These are phyloP conservation scores for Gnomoniopsis smithogilvyi DNA, from an alignment of 2,329 filamentous ascomycete species.

Conservation along the genomic window DNA sequence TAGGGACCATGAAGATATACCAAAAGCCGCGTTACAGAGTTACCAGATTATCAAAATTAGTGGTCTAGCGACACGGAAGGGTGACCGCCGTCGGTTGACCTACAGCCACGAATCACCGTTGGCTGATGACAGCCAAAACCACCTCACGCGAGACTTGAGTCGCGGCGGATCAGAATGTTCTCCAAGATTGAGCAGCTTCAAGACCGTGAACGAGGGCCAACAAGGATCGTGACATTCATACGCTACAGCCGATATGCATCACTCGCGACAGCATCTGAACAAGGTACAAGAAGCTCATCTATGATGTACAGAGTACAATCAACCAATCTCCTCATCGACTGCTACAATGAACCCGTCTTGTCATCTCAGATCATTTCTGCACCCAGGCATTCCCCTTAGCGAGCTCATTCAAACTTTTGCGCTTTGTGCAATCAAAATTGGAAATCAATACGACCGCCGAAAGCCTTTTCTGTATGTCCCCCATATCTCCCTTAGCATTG, in stretches of 20 bases:
- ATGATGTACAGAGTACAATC: conserved; percentile 1
- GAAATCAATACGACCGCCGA: not conserved
- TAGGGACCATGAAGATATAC: not conserved
- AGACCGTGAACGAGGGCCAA: not conserved
- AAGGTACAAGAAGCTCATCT: conserved; percentile 9
- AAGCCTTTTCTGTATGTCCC: conserved; percentile 13
- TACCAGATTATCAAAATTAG: not conserved
- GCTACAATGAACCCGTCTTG: not conserved
- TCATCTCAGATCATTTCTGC: conserved; percentile 4
- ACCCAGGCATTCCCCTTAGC: not conserved
- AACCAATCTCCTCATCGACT: not conserved
- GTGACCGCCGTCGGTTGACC: not conserved
- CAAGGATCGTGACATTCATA: not conserved
- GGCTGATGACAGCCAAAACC: no score
- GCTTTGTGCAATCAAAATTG: no score
- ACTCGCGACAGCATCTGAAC: conserved; percentile 1
- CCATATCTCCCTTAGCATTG: not conserved
- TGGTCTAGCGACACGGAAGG: not conserved
- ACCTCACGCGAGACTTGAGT: no score
- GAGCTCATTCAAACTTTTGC: no score
- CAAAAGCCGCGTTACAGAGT: not conserved
- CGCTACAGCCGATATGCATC: conserved; percentile 7
- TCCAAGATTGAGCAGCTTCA: not conserved
- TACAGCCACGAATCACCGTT: not conserved
- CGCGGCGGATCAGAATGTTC: not conserved